Evolutionary conservation across 164 flowering plant genomes (phyloP).

Genomic region (Vitis rupestris): DNA sequence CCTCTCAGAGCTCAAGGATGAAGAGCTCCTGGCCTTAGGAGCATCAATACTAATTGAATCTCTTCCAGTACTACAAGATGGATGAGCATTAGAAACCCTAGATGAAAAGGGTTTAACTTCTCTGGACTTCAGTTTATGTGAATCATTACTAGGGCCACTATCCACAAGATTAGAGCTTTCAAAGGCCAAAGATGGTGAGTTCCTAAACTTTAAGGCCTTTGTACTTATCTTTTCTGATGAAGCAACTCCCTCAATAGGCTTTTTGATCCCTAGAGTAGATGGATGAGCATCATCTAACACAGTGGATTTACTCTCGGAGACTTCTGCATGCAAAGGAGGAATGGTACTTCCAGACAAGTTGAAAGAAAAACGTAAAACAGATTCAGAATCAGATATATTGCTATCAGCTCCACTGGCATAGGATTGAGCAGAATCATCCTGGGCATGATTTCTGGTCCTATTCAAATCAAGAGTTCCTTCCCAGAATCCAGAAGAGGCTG

Average conservation of each 20-base stretch:
- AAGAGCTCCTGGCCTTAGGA: conserved; percentile 10
- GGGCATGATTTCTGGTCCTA: conserved; percentile 16
- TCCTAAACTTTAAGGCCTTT: conserved; percentile 5
- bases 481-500: conserved; percentile 38
- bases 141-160: conserved; percentile 8
- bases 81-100: conserved; percentile 19
- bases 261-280: conserved; percentile 9
- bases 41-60: conserved; percentile 12
- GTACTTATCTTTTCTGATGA: conserved; percentile 12
- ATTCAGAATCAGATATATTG: conserved; percentile 24
- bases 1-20: conserved; percentile 16
- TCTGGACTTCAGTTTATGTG: conserved; percentile 13
- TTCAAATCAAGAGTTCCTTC: conserved; percentile 28
- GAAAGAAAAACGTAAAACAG: conserved; percentile 30
- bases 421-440: conserved; percentile 16
- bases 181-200: conserved; percentile 12
- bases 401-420: conserved; percentile 20
- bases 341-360: conserved; percentile 23
- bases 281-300: conserved; percentile 18
- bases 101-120: conserved; percentile 22
- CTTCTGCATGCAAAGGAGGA: conserved; percentile 16
- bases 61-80: conserved; percentile 13
- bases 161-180: conserved; percentile 13
- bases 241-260: conserved; percentile 16
- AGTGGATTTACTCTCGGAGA: conserved; percentile 11